A percentile compares a stretch with the other conserved stretches of the same genome.
These are phyloP conservation scores for Podaxis mareebaensis DNA, from an alignment of 768 basidiomycete species.

Conservation along the genomic window DNA sequence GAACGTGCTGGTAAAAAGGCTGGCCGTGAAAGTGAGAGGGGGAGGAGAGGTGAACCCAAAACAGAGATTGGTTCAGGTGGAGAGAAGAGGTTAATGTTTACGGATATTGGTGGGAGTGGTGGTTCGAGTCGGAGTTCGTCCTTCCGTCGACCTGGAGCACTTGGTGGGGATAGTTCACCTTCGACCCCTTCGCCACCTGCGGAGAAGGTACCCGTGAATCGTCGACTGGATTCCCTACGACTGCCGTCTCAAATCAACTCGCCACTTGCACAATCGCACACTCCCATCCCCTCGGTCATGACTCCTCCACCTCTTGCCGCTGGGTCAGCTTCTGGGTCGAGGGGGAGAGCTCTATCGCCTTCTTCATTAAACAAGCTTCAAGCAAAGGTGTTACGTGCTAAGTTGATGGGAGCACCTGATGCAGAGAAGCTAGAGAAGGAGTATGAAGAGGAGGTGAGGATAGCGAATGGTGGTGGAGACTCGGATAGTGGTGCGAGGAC, in stretches of 20 bases:
- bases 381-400: slow-evolving; percentile 90
- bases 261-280: slow-evolving; percentile 62
- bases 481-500: slow-evolving; percentile 47
- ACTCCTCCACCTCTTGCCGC: slow-evolving; percentile 55
- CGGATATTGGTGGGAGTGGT: slow-evolving; percentile 60
- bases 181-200: slow-evolving; percentile 62
- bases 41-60: slow-evolving; percentile 30
- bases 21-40: slow-evolving; percentile 35
- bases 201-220: slow-evolving; percentile 42
- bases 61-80: slow-evolving; percentile 36
- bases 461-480: slow-evolving; percentile 43
- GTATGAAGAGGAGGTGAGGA: slow-evolving; percentile 73
- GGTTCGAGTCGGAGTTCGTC: slow-evolving; percentile 80
- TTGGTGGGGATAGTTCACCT: slow-evolving; percentile 47
- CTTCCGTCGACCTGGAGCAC: slow-evolving; percentile 80
- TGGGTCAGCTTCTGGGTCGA: slow-evolving; percentile 33
- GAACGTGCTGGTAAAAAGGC: slow-evolving; percentile 66
- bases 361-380: slow-evolving; percentile 90
- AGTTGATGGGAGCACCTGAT: slow-evolving; percentile 78
- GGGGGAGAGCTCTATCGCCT: slow-evolving; percentile 57
- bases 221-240: slow-evolving; percentile 62
- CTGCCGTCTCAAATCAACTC: slow-evolving; percentile 61
- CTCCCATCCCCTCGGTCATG: slow-evolving; percentile 91
- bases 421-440: slow-evolving; percentile 79
- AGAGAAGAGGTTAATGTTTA: slow-evolving; percentile 67